Conservation (phyloP, 768 basidiomycete genomes). For the Trametes coccinea region DNA sequence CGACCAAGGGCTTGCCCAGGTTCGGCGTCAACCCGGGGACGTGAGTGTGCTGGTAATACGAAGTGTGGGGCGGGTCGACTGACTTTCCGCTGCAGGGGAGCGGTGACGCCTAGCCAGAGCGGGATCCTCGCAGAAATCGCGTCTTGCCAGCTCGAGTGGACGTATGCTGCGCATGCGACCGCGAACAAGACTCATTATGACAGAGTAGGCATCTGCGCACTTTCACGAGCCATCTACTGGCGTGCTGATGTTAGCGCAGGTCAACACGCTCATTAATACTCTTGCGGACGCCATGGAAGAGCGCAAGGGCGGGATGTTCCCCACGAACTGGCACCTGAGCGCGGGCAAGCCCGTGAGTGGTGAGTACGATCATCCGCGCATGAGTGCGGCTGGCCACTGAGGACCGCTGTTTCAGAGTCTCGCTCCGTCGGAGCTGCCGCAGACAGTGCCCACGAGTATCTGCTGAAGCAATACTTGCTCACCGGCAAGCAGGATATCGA, state of each 20-base stretch:
- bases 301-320: constrained; percentile 62
- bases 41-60: constrained; percentile 37
- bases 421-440: constrained; percentile 65
- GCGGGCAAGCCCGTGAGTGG: constrained; percentile 47
- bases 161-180: constrained; percentile 78
- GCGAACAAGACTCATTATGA: constrained; percentile 64
- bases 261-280: constrained; percentile 46
- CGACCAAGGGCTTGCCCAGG: constrained; percentile 64
- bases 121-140: constrained; percentile 78
- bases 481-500: constrained; percentile 60
- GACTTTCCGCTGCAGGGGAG: constrained; percentile 35
- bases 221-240: no score
- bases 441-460: constrained; percentile 78
- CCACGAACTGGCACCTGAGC: constrained; percentile 54
- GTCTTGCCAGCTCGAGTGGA: constrained; percentile 81
- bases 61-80: neutral
- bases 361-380: constrained; percentile 33
- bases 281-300: constrained; percentile 49
- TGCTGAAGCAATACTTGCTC: constrained; percentile 71
- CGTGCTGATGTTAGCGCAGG: constrained; percentile 35
- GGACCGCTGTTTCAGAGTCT: neutral
- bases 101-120: constrained; percentile 36
- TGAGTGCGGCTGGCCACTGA: no score
- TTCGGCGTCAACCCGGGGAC: constrained; percentile 65
- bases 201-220: constrained; percentile 40